phyloP scores from a whole-genome alignment of 495 filamentous ascomycete species.

The Cercophora scortea region DNA sequence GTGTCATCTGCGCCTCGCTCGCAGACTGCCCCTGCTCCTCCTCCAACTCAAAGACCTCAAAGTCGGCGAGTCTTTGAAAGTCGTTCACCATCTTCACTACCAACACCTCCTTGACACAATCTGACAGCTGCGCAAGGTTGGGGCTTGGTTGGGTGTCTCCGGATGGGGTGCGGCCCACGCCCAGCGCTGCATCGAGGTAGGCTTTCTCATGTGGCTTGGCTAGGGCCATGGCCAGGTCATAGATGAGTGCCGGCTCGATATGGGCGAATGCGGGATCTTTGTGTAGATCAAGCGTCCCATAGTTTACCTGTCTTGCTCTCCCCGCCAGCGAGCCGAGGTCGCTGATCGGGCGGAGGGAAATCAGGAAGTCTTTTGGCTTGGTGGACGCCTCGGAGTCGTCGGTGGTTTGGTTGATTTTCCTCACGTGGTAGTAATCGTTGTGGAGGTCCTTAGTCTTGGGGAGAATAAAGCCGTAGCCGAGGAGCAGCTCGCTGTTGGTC shows the following conservation, averaged over 20 bases:
- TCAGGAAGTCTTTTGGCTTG: conserved; percentile 26
- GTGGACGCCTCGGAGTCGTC: background rate
- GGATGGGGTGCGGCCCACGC: background rate
- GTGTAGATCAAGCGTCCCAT: conserved; percentile 5
- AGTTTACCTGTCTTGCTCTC: conserved; percentile 16
- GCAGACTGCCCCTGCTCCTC: conserved; percentile 4
- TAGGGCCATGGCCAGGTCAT: conserved; percentile 21
- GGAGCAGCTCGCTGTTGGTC: conserved; percentile 44
- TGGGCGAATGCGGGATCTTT: conserved; percentile 28
- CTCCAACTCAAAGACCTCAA: conserved; percentile 23
- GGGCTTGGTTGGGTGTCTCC: background rate
- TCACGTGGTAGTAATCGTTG: conserved; percentile 43
- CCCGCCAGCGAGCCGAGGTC: conserved; percentile 29
- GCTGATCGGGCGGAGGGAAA: conserved; percentile 30
- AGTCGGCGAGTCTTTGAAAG: conserved; percentile 20
- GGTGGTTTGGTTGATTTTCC: conserved; percentile 12
- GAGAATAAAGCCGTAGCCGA: conserved; percentile 46
- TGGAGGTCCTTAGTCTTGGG: conserved; percentile 29
- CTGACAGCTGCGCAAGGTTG: conserved; percentile 8
- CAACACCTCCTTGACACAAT: conserved; percentile 14
- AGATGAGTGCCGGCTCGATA: conserved; percentile 34
- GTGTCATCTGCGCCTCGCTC: background rate
- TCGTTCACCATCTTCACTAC: conserved; percentile 21
- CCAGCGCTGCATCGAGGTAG: background rate
- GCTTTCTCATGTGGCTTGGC: conserved; percentile 6